These are phyloP conservation scores for Nigrospora osmanthi DNA, from an alignment of 2,329 filamentous ascomycete species.

Conservation along the genomic window DNA sequence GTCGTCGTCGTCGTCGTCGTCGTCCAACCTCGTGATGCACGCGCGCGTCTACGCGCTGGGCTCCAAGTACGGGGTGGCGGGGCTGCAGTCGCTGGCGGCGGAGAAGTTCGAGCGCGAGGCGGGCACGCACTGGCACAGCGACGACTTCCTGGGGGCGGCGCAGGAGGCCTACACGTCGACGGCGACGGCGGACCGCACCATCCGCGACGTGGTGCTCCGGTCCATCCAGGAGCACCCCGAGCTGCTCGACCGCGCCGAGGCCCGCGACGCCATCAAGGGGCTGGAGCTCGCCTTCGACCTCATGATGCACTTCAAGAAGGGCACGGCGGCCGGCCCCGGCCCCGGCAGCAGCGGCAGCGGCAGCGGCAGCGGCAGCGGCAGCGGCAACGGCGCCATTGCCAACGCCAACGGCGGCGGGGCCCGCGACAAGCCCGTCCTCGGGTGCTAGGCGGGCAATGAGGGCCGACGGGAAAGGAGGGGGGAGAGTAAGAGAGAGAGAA, in stretches of 20 bases:
- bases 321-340: too few relatives aligned
- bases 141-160: slow-evolving; percentile 8
- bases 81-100: slow-evolving; percentile 6
- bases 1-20: background rate
- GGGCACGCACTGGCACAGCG: slow-evolving; percentile 3
- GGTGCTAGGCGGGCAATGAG: too few relatives aligned
- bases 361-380: too few relatives aligned
- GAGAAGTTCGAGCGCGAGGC: slow-evolving; percentile 6
- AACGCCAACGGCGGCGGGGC: too few relatives aligned
- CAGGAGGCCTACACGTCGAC: slow-evolving; percentile 5
- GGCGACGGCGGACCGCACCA: background rate
- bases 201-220: slow-evolving; percentile 7
- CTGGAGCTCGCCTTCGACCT: slow-evolving; percentile 8
- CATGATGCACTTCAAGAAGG: slow-evolving; percentile 3
- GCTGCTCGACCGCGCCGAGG: slow-evolving; percentile 3
- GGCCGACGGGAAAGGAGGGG: too few relatives aligned
- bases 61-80: slow-evolving; percentile 5
- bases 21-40: slow-evolving; percentile 7
- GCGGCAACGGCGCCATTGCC: too few relatives aligned
- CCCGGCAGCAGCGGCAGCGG: too few relatives aligned
- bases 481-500: too few relatives aligned
- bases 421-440: too few relatives aligned
- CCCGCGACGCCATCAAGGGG: slow-evolving; percentile 5
- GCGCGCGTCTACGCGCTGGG: slow-evolving; percentile 8
- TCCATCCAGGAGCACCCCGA: slow-evolving; percentile 5